Conservation (phyloP, 2,329 filamentous ascomycete genomes). For the Claviceps paspali region DNA sequence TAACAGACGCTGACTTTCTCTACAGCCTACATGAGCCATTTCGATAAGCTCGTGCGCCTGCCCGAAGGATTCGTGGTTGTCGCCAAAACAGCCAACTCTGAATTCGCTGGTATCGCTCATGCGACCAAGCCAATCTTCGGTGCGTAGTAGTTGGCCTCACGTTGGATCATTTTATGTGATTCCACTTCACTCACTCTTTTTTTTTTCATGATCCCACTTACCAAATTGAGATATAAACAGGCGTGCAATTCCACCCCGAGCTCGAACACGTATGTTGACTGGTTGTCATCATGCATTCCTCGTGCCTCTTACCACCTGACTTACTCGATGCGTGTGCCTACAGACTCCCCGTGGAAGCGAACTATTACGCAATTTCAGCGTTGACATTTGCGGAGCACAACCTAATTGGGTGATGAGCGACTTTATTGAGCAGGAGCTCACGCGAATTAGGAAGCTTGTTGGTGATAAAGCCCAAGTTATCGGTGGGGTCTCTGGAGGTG, state of each 20-base stretch:
- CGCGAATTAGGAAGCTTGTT: slow-evolving; percentile 65
- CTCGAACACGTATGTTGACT: slow-evolving; percentile 26
- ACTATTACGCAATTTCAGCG: slow-evolving; percentile 67
- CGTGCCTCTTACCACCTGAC: not conserved
- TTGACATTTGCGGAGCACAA: slow-evolving; percentile 63
- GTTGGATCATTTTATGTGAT: not conserved
- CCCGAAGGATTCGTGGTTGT: slow-evolving; percentile 60
- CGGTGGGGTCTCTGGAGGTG: slow-evolving; percentile 50
- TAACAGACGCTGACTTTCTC: slow-evolving; percentile 1
- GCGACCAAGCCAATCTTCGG: slow-evolving; percentile 47
- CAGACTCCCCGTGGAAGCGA: slow-evolving; percentile 42
- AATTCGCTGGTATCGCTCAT: slow-evolving; percentile 68
- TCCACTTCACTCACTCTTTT: not conserved
- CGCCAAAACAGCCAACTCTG: slow-evolving; percentile 60
- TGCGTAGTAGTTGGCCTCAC: not conserved
- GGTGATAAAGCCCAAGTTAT: slow-evolving; percentile 72
- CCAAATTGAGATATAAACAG: slow-evolving; percentile 10
- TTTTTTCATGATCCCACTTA: not conserved
- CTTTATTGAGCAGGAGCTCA: slow-evolving; percentile 70
- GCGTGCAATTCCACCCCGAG: slow-evolving; percentile 84
- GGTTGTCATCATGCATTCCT: not conserved
- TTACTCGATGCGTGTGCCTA: not conserved
- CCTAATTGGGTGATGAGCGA: slow-evolving; percentile 75
- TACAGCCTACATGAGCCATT: slow-evolving; percentile 69
- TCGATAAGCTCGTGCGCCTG: slow-evolving; percentile 65